These are phyloP conservation scores for Annulohypoxylon maeteangense DNA, from an alignment of 495 filamentous ascomycete species.

Conservation along the genomic window DNA sequence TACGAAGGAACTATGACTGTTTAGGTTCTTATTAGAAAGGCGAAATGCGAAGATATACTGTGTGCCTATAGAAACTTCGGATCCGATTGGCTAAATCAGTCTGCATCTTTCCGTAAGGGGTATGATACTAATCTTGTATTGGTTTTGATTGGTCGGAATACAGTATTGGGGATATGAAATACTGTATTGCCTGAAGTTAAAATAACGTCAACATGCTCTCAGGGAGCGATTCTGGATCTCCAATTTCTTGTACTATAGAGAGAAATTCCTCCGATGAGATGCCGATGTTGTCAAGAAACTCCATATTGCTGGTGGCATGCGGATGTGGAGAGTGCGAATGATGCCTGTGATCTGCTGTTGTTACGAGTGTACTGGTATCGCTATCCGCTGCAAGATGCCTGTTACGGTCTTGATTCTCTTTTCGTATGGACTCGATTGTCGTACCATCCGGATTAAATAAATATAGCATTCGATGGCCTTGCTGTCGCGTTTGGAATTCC, in stretches of 20 bases:
- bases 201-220: constrained; percentile 11
- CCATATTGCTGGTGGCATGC: constrained; percentile 4
- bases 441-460: neutral
- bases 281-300: constrained; percentile 12
- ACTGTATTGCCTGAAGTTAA: neutral
- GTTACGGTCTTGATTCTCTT: neutral
- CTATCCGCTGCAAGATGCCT: neutral
- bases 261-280: constrained; percentile 15
- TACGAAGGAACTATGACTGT: too few species aligned
- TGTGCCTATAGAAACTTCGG: neutral
- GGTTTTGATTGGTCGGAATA: neutral
- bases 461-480: constrained; percentile 9
- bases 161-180: neutral
- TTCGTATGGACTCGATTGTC: neutral
- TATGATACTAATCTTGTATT: neutral
- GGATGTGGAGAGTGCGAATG: neutral
- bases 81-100: neutral
- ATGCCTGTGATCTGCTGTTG: neutral
- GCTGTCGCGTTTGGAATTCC: constrained; percentile 4
- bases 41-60: neutral
- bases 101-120: neutral
- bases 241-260: constrained; percentile 13
- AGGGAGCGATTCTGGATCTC: constrained; percentile 3
- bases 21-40: too few species aligned
- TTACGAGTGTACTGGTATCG: neutral